Evolutionary conservation across 2,329 filamentous ascomycete genomes (phyloP), one percentile per base, ranked within the genome.

Genomic region (Colletotrichum costaricense): DNA sequence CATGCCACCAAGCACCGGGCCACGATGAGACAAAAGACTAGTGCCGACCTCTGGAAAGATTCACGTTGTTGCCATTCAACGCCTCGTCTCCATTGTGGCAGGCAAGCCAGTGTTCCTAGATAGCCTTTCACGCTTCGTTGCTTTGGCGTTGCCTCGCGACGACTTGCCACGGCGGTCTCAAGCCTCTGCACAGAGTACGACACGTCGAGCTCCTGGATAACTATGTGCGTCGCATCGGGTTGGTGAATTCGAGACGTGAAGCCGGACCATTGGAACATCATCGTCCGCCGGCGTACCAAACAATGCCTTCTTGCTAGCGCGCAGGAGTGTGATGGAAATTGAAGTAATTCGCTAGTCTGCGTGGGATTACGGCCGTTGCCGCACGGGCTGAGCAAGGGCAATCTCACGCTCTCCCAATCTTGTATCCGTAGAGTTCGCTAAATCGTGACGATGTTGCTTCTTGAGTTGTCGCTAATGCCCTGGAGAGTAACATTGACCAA

Each of bases 321-420:
- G 57, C 26, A 30, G 24, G 4, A 38, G 11, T 19, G 24, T n/a
- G 28, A 54, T 52, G 26, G 42, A 49, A 35, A 58, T 63, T 35
- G 22, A 19, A 30, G 30, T 58, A 38, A 46, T 9, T 52, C 69
- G 30, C 26, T 42, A 57, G 64, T 30, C 57, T 63, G 42, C 28
- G 30, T 42, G 49, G 38, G 35, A 19, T 65, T 73, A 65, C 70
- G 70, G 66, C 66, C 70, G 70, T 73, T 69, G n/a, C 55, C 60
- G 42, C 46, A 60, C 11, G 56, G 33, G 63, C 16, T 46, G 63
- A 28, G 33, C 54, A 56, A 56, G 42, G 42, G 42, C 19, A 49
- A 49, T 11, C 42, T 49, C 42, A n/a, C 42, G 19, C 19, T 49
- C 42, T 49, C 42, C 19, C 19, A 26, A 55, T 70, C 33, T 67